phyloP scores from a whole-genome alignment of 2,329 filamentous ascomycete genomes.

The Neonectria punicea region DNA sequence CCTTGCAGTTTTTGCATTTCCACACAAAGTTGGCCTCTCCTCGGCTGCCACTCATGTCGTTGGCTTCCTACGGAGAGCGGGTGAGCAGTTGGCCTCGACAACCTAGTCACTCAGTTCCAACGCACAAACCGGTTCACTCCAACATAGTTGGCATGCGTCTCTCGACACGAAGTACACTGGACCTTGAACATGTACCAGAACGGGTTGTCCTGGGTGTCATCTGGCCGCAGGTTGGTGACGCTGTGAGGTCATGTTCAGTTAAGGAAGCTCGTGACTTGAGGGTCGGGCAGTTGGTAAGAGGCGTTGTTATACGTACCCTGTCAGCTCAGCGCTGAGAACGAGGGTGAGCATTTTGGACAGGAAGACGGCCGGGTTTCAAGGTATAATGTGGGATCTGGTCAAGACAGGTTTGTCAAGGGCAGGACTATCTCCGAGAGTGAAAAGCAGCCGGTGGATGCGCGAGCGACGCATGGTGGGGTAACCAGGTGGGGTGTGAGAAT shows the following conservation, averaged over 20 bases:
- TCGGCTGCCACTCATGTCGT: constrained; percentile 91
- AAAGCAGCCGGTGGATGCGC: constrained; percentile 24
- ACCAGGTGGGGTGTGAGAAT: constrained; percentile 41
- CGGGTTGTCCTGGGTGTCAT: constrained; percentile 81
- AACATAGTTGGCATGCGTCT: constrained; percentile 87
- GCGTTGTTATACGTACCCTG: constrained; percentile 64
- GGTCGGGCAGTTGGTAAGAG: background rate
- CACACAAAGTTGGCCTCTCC: constrained; percentile 99
- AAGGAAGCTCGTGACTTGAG: constrained; percentile 23
- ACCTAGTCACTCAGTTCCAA: constrained; percentile 22
- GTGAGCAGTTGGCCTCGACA: constrained; percentile 14
- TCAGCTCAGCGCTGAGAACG: constrained; percentile 73
- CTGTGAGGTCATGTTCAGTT: constrained; percentile 58
- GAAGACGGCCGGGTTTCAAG: background rate
- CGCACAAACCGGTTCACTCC: constrained; percentile 89
- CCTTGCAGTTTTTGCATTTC: constrained; percentile 98
- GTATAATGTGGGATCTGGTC: background rate
- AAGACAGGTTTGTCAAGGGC: constrained; percentile 3
- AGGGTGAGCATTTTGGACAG: constrained; percentile 70
- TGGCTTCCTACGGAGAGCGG: constrained; percentile 73
- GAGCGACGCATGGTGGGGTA: constrained; percentile 35
- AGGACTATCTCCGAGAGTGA: constrained; percentile 16
- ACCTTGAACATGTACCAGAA: constrained; percentile 99
- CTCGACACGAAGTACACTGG: constrained; percentile 96
- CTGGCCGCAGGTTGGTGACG: constrained; percentile 87